These are phyloP conservation scores for Rhynchosporium agropyri DNA, from an alignment of 2,329 filamentous ascomycete species.

Conservation along the genomic window DNA sequence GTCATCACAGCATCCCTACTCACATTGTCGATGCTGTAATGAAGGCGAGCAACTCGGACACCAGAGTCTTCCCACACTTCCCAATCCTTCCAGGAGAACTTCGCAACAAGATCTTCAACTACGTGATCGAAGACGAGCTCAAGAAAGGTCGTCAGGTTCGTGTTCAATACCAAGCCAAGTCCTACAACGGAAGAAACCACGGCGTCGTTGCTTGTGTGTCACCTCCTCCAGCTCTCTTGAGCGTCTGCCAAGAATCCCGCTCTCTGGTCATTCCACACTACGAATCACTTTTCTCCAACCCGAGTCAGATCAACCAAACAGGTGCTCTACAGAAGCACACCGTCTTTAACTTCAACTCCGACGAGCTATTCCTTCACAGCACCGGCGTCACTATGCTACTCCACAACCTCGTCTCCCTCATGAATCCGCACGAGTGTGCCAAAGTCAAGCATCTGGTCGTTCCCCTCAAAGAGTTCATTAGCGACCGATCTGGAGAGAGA, in stretches of 20 bases:
- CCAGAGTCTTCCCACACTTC: conserved; percentile 17
- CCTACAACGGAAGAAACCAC: background rate
- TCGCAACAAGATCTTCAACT: conserved; percentile 25
- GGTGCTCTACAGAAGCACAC: background rate
- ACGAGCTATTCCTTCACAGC: conserved; percentile 27
- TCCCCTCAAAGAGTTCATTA: conserved; percentile 17
- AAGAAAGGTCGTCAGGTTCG: background rate
- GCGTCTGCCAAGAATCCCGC: conserved; percentile 12
- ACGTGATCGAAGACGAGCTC: conserved; percentile 5
- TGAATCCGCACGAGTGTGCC: conserved; percentile 1
- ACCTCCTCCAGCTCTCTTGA: conserved; percentile 6
- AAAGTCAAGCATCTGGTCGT: conserved; percentile 19
- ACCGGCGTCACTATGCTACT: conserved; percentile 11
- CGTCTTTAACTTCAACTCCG: conserved; percentile 25
- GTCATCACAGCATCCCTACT: background rate
- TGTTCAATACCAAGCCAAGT: conserved; percentile 7
- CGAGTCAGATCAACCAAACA: background rate
- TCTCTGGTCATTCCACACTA: background rate
- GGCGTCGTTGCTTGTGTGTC: background rate
- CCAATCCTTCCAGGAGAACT: conserved; percentile 22
- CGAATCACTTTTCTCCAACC: conserved; percentile 2
- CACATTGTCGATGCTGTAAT: background rate
- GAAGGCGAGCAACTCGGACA: background rate
- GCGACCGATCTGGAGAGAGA: background rate
- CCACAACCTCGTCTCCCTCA: background rate